Base-by-base conservation (phyloP, 345 rosid species). In the Moringa oleifera region DNA sequence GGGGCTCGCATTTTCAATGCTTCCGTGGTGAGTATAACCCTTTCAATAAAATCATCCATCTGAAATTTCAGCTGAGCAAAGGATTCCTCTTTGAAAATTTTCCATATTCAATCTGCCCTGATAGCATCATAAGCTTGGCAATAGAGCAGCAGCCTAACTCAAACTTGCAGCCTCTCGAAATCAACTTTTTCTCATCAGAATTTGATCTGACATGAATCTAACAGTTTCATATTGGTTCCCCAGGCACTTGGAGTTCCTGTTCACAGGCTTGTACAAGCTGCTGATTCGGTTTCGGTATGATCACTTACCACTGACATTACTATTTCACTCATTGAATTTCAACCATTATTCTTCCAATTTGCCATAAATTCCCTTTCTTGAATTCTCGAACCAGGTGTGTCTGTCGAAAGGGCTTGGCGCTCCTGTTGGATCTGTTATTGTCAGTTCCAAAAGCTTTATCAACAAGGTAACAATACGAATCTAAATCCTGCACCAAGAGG, bases 1-100 rank as follows among this genome's bases (percentile, higher is more conserved):
- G 99, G 99, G 45, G 99, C 97, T 80, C 88, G 93, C 57, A 85
- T 94, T 71, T 90, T 90, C 80, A 94, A 88, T 73, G 97, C 99
- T 19, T 74, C 99, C 57, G 61, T 77, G 62, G 99, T 88, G 70
- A 86, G 99, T 83, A 51, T 25, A 71, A 59, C 12, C 1, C 1
- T 9, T 41, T 41, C 47, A 41, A 41, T n/a, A n/a, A n/a, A n/a
- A n/a, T n/a, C n/a, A n/a, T n/a, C n/a, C n/a, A n/a, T n/a, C n/a
- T n/a, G n/a, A n/a, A n/a, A n/a, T n/a, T n/a, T n/a, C n/a, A n/a
- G n/a, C n/a, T n/a, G n/a, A n/a, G n/a, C n/a, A n/a, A n/a, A n/a
- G n/a, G n/a, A n/a, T n/a, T n/a, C n/a, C n/a, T n/a, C n/a, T n/a
- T n/a, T n/a, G n/a, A n/a, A n/a, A n/a, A n/a, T n/a, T n/a, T n/a